Percentiles rank a stretch among this genome's conserved stretches.
phyloP scores from a whole-genome alignment of 768 basidiomycete genomes.

The Calvatia gigantea region DNA sequence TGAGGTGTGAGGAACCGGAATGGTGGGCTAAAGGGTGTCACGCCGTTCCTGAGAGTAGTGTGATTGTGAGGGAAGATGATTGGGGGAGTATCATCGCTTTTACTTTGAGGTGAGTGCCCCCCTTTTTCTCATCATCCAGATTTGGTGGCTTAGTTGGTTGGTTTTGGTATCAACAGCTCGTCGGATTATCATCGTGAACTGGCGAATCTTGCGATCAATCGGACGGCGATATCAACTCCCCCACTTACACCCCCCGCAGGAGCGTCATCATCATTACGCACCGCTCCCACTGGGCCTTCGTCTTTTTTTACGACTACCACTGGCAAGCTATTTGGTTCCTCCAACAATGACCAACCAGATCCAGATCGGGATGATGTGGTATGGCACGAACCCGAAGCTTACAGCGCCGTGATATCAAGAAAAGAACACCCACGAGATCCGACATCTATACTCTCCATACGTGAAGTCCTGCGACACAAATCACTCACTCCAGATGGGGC shows the following conservation, averaged over 20 bases:
- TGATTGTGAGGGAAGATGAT: slow-evolving; percentile 66
- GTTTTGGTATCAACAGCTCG: slow-evolving; percentile 41
- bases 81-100: slow-evolving; percentile 81
- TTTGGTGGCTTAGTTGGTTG: slow-evolving; percentile 5
- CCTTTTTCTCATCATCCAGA: slow-evolving; percentile 4
- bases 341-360: slow-evolving; percentile 41
- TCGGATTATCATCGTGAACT: slow-evolving; percentile 54
- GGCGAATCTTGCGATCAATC: slow-evolving; percentile 31
- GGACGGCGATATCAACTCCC: slow-evolving; percentile 20
- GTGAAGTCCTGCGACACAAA: slow-evolving; percentile 61
- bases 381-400: slow-evolving; percentile 61
- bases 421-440: slow-evolving; percentile 64
- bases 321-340: slow-evolving; percentile 45
- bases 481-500: slow-evolving; percentile 22
- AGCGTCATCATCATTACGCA: slow-evolving; percentile 17
- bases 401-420: slow-evolving; percentile 55
- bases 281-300: slow-evolving; percentile 21
- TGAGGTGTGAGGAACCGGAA: slow-evolving; percentile 39
- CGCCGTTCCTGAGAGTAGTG: slow-evolving; percentile 61
- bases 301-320: slow-evolving; percentile 48
- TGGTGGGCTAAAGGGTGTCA: slow-evolving; percentile 67
- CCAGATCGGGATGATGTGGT: slow-evolving; percentile 55
- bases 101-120: slow-evolving; percentile 53
- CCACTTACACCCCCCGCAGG: slow-evolving; percentile 22
- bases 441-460: slow-evolving; percentile 51